Base-by-base conservation (phyloP, 2,329 filamentous ascomycete species). In the Alternaria dauci region DNA sequence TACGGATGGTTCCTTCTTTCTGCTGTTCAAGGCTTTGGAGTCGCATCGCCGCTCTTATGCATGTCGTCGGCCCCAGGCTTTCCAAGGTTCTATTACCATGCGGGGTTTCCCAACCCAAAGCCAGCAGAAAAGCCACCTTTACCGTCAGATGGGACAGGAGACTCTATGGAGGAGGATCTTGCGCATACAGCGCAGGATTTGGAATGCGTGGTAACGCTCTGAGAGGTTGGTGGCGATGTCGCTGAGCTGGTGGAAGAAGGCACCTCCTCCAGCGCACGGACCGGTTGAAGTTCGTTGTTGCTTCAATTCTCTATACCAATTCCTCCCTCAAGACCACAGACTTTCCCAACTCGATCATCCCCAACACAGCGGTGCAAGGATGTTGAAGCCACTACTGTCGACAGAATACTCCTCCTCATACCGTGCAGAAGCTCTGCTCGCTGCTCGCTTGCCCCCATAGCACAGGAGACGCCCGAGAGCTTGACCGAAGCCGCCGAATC, bases 401-500 rank as follows among this genome's bases (percentile, higher is more conserved):
- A 12, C 11, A 9, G 32, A 5, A 20, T 26, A 4, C 7, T 18
- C 26, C 2, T 5, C 11, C 4, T 16, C 38, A 23, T 23, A 53
- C 14, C 12, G n/a, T 4, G 20, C 12, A 18, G n/a, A 9, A 28
- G 26, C 34, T 36, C 26, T 39, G 47, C 23, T 47, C 20, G 14
- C n/a, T 18, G 8, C 38, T 36, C 34, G 38, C 26, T 16, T 18
- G 14, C 8, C 5, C 9, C 26, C 5, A 26, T 41, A 36, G n/a
- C 28, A 58, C 14, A 44, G 20, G 25, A 25, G 12, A 20, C 16
- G 56, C 16, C 43, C 42, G 55, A 59, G 20, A 55, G 51, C 23
- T 41, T 25, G 11, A 38, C 51, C 51, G 50, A 59, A 59, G 43
- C 53, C 43, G 25, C 36, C 34, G 36, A 48, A 46, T 55, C 52